phyloP scores from a whole-genome alignment of 2,329 filamentous ascomycete genomes.

The Aspergillus viridinutans region DNA sequence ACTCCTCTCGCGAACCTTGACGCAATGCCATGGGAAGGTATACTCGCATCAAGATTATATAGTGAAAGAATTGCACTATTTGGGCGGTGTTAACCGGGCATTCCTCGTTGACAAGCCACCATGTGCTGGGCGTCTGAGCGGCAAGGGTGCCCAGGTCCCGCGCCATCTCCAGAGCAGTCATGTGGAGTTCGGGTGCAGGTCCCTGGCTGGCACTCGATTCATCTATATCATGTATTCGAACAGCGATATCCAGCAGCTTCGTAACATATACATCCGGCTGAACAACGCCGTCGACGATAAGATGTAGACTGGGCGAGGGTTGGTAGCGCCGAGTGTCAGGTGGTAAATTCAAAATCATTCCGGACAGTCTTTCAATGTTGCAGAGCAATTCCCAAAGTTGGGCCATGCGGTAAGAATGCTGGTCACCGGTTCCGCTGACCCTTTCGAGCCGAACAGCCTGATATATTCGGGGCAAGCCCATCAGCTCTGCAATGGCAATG shows the following conservation, averaged over 20 bases:
- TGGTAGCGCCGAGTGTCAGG: conserved; percentile 26
- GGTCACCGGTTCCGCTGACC: neutral
- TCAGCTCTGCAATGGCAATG: conserved; percentile 36
- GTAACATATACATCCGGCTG: conserved; percentile 8
- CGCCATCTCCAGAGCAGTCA: conserved; percentile 8
- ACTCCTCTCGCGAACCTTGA: conserved; percentile 8
- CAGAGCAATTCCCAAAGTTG: conserved; percentile 33
- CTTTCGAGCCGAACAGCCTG: conserved; percentile 3
- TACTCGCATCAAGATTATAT: conserved; percentile 11
- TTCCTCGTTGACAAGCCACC: conserved; percentile 7
- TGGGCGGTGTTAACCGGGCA: conserved; percentile 6
- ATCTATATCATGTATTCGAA: conserved; percentile 11
- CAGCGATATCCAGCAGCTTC: conserved; percentile 7
- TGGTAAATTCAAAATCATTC: conserved; percentile 35
- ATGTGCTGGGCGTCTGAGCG: conserved; percentile 7
- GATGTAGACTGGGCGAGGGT: neutral
- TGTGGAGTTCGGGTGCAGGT: conserved; percentile 3
- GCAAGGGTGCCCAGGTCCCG: conserved; percentile 9
- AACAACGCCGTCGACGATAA: conserved; percentile 9
- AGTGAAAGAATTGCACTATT: conserved; percentile 14
- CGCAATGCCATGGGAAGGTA: conserved; percentile 12
- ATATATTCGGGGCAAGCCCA: conserved; percentile 28
- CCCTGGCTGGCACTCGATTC: conserved; percentile 5
- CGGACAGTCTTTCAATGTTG: conserved; percentile 27
- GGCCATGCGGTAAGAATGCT: conserved; percentile 16